Percentiles rank a stretch among this genome's conserved stretches.
phyloP scores from a whole-genome alignment of 352 stramenopile species.

The Sclerospora graminicola region DNA sequence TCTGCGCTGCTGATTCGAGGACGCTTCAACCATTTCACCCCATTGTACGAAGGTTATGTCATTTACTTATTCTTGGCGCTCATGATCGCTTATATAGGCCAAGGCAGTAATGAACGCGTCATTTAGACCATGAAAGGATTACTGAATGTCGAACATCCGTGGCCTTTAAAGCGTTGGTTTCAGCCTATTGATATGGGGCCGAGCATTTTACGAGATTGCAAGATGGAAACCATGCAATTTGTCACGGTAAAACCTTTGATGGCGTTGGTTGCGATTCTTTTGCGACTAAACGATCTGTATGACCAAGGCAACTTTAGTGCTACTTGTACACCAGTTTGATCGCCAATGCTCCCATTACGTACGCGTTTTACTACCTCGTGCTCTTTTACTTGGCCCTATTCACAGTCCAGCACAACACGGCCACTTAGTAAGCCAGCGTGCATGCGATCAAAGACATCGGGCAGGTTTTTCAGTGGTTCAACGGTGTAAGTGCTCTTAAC shows the following conservation, averaged over 20 bases:
- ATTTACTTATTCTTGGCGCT: slow-evolving; percentile 97
- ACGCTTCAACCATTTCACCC: slow-evolving; percentile 89
- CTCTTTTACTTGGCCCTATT: slow-evolving; percentile 96
- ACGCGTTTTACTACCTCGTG: slow-evolving; percentile 95
- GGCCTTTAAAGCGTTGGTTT: slow-evolving; percentile 57
- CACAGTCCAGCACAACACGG: slow-evolving; percentile 36
- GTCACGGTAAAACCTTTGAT: slow-evolving; percentile 91
- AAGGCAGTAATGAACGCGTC: slow-evolving; percentile 84
- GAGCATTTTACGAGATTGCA: slow-evolving; percentile 88
- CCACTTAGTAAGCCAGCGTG: slow-evolving; percentile 14
- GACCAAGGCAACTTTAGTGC: slow-evolving; percentile 81
- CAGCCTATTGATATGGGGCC: slow-evolving; percentile 72
- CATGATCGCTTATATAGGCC: slow-evolving; percentile 91
- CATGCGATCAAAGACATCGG: slow-evolving; percentile 35
- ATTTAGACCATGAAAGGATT: slow-evolving; percentile 36
- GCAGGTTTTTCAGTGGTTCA: slow-evolving; percentile 22
- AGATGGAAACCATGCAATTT: slow-evolving; percentile 94
- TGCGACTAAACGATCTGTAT: slow-evolving; percentile 74
- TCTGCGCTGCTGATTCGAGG: slow-evolving; percentile 86
- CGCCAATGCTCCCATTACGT: slow-evolving; percentile 93
- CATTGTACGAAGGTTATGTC: slow-evolving; percentile 98
- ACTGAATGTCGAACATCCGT: slow-evolving; percentile 59
- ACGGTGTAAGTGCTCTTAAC: slow-evolving; percentile 28
- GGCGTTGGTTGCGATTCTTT: slow-evolving; percentile 78
- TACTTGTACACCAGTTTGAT: slow-evolving; percentile 91